Evolutionary conservation across 176 grass and related monocot species (phyloP).

Genomic region (Carex littledalei): DNA sequence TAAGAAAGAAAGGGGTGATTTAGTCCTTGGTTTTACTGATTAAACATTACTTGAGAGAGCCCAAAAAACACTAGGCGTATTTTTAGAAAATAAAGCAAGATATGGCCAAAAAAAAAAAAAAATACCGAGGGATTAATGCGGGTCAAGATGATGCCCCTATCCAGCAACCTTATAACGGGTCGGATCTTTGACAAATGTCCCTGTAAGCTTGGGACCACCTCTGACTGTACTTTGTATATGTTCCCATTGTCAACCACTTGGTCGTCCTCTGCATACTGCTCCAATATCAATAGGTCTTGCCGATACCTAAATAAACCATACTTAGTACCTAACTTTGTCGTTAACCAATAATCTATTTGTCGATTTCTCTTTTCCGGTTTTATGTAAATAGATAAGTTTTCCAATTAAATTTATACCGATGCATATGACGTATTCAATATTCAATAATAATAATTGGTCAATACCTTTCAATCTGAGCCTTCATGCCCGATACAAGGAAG

Average conservation of each 20-base stretch:
- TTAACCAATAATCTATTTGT: neutral
- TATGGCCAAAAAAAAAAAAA: neutral
- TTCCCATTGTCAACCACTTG: constrained; percentile 79
- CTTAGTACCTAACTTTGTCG: constrained; percentile 3
- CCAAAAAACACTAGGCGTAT: neutral
- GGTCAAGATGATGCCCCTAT: constrained; percentile 88
- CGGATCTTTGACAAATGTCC: constrained; percentile 66
- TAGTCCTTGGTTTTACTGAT: neutral
- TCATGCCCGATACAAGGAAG: constrained; percentile 54
- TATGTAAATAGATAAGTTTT: neutral
- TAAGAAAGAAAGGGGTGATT: neutral
- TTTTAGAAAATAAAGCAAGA: neutral
- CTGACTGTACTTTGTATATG: constrained; percentile 77
- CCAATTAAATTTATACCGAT: neutral
- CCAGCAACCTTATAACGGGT: constrained; percentile 85
- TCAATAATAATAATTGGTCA: neutral
- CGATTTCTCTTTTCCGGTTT: neutral
- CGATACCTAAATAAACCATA: constrained; percentile 38
- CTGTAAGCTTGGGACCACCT: constrained; percentile 68
- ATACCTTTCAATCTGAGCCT: constrained; percentile 74
- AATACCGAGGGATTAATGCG: constrained; percentile 90
- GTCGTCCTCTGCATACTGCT: constrained; percentile 88
- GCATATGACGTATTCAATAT: neutral
- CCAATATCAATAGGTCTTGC: constrained; percentile 79
- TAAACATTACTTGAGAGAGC: neutral